phyloP scores from a whole-genome alignment of 345 rosid species.

The Eucalyptus grandis region DNA sequence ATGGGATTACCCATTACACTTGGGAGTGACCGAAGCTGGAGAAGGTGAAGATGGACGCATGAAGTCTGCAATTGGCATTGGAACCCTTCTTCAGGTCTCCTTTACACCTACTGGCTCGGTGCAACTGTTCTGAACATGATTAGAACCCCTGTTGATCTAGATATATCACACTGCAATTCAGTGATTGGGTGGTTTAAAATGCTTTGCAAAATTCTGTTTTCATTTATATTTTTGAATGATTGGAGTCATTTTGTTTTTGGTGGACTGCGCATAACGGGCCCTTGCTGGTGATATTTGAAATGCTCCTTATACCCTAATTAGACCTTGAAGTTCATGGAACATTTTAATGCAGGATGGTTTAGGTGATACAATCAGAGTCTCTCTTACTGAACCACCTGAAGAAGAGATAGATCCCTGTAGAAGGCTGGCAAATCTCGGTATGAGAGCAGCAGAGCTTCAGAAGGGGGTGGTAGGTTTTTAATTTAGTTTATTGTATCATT shows the following conservation, averaged over 20 bases:
- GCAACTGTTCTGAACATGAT: background rate
- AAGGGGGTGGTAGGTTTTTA: conserved; percentile 81
- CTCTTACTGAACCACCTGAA: conserved; percentile 92
- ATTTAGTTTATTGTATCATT: background rate
- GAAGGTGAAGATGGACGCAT: conserved; percentile 99
- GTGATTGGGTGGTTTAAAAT: background rate
- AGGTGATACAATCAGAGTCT: conserved; percentile 97
- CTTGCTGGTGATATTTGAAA: background rate
- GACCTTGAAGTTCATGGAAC: background rate
- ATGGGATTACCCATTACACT: conserved; percentile 96
- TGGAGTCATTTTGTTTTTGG: background rate
- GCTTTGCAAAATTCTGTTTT: background rate
- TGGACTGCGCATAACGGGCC: background rate
- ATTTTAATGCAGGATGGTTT: conserved; percentile 69
- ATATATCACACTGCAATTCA: background rate
- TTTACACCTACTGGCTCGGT: background rate
- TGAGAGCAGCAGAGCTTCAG: conserved; percentile 66
- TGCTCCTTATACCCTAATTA: background rate
- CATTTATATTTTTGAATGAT: background rate
- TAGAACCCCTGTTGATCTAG: background rate
- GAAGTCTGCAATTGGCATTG: conserved; percentile 98
- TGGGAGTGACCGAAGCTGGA: conserved; percentile 99
- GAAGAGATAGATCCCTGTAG: conserved; percentile 96
- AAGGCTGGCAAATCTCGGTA: conserved; percentile 87
- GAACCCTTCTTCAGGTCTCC: conserved; percentile 87